Base-by-base conservation (phyloP, 352 stramenopile genomes). In the Phytopythium kandeliae region DNA sequence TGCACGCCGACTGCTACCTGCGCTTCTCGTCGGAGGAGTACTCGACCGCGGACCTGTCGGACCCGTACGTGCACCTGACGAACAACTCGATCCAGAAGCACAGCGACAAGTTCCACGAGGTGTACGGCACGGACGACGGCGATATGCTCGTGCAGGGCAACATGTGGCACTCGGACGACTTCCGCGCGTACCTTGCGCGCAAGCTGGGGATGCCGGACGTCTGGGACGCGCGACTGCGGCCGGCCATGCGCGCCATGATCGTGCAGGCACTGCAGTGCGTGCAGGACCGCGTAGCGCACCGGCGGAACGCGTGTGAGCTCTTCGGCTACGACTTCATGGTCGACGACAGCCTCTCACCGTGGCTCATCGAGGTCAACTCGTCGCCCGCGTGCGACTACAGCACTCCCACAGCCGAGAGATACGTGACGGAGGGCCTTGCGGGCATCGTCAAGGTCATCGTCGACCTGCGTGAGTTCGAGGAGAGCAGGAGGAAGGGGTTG, bases 281-380 rank as follows among this genome's bases (percentile, higher is more conserved):
- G n/a, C n/a, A n/a, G n/a, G n/a, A n/a, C n/a, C n/a, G n/a, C n/a
- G n/a, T 96, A 19, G 71, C 95, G 55, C 75, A 95, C 43, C 87
- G 92, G 46, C 74, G 76, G 43, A 96, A 97, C 57, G 91, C 71
- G 34, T 98, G 88, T 58, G 92, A 98, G 58, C 62, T 98, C 17
- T 98, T 95, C 51, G 90, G 91, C 15, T 97, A 95, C 65, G 92
- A 98, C 56, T 97, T 97, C 41, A 98, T 98, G 92, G 46, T 98
- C 35, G 88, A 97, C 65, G 72, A 91, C 17, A 59, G 77, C 11
- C 61, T 94, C 30, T 74, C 67, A 36, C 79, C 85, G 46, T 97
- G 86, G 89, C 76, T 97, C 25, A 97, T 97, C 49, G 89, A 97
- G 51, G 88, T 97, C 33, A 98, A 98, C 64, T 95, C 74, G 60